phyloP scores from a whole-genome alignment of 1,284 basidiomycete genomes.

The Leucoagaricus sp. region DNA sequence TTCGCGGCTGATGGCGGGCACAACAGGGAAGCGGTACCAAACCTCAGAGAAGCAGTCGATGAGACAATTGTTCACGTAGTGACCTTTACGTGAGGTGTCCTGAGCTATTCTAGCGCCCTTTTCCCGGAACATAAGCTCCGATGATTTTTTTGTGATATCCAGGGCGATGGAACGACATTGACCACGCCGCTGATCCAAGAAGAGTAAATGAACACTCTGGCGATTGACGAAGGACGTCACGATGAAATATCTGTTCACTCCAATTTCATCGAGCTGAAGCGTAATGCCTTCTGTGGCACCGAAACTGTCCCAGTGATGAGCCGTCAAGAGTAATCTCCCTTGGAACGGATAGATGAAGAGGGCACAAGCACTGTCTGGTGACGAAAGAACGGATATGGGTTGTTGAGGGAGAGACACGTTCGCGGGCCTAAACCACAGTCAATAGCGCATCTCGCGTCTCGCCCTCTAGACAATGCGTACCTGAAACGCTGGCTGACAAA shows the following conservation, averaged over 20 bases:
- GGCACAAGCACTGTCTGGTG: conserved; percentile 57
- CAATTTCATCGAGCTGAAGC: conserved; percentile 31
- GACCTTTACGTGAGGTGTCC: conserved; percentile 15
- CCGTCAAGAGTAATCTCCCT: conserved; percentile 26
- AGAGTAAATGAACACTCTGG: conserved; percentile 42
- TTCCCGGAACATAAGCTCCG: conserved; percentile 56
- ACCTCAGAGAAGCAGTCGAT: conserved; percentile 61
- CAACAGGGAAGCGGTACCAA: conserved; percentile 64
- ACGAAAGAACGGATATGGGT: conserved; percentile 40
- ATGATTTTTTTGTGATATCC: conserved; percentile 53
- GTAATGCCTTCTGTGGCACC: conserved; percentile 47
- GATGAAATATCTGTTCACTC: conserved; percentile 24
- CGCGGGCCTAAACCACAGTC: conserved; percentile 41
- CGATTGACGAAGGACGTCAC: conserved; percentile 49
- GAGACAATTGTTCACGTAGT: conserved; percentile 48
- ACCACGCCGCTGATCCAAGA: conserved; percentile 33
- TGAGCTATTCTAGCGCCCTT: conserved; percentile 23
- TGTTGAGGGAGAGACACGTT: conserved; percentile 36
- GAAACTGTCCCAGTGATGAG: conserved; percentile 59
- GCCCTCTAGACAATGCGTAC: conserved; percentile 35
- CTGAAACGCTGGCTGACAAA: conserved; percentile 51
- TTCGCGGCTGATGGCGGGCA: conserved; percentile 51
- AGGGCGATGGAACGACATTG: conserved; percentile 43
- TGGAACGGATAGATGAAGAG: conserved; percentile 35
- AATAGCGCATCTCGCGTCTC: background rate